These are phyloP conservation scores for Chlorella ohadii DNA, from an alignment of 139 green algal genomes.

Conservation along the genomic window DNA sequence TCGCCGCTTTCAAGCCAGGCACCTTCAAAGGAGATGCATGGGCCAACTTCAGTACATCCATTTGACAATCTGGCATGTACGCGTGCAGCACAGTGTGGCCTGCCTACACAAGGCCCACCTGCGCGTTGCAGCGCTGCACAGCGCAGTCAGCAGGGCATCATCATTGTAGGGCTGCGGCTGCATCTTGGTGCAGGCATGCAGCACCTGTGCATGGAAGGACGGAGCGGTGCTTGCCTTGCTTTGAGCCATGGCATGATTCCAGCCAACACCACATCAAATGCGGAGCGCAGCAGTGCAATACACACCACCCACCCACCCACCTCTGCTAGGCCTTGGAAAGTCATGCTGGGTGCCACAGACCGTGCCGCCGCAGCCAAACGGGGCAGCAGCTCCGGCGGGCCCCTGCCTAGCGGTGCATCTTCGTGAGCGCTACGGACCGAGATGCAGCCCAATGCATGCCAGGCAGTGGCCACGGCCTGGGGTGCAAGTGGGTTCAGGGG, in stretches of 20 bases:
- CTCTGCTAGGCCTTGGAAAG: background rate
- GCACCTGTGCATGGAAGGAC: background rate
- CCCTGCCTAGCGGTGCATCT: background rate
- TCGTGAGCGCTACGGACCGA: too few species aligned
- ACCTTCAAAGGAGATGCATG: too few species aligned
- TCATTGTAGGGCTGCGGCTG: background rate
- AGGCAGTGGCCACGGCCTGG: background rate
- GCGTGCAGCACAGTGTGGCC: too few species aligned
- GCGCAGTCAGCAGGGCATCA: background rate
- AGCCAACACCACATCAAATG: background rate
- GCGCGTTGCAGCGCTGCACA: background rate
- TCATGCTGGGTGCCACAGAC: background rate
- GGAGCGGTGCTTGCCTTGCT: too few species aligned
- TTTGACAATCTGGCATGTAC: too few species aligned
- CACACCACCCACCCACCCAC: background rate
- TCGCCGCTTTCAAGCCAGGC: too few species aligned
- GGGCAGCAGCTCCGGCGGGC: background rate
- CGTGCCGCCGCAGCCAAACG: background rate
- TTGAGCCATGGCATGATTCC: background rate
- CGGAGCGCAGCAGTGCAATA: background rate
- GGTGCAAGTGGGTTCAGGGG: too few species aligned
- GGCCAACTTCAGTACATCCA: too few species aligned
- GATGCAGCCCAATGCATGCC: background rate
- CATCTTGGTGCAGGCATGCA: constrained; percentile 16
- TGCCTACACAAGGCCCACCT: background rate